Conservation (phyloP, 2,329 filamentous ascomycete species). For the Epichloe bromicola region DNA sequence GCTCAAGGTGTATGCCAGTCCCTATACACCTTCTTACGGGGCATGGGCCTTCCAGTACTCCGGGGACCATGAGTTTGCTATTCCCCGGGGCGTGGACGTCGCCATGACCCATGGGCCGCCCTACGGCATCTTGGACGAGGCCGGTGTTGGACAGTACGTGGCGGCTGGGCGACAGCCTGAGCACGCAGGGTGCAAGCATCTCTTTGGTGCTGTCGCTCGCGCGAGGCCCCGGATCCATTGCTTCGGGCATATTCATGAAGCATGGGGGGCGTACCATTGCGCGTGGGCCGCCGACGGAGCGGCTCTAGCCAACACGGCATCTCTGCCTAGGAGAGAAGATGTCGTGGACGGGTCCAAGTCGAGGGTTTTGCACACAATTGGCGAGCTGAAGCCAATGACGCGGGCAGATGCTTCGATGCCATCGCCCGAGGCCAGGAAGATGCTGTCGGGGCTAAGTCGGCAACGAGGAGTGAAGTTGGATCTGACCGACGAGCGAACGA, state of each 20-base stretch:
- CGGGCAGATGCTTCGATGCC: slow-evolving; percentile 5
- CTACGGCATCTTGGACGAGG: slow-evolving; percentile 33
- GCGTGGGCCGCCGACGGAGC: slow-evolving; percentile 29
- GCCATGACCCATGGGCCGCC: slow-evolving; percentile 45
- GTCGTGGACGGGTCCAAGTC: slow-evolving; percentile 31
- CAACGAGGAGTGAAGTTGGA: slow-evolving; percentile 25
- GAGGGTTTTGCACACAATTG: slow-evolving; percentile 19
- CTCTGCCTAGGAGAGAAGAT: not conserved
- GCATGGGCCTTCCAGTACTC: slow-evolving; percentile 39
- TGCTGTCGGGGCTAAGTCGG: slow-evolving; percentile 11
- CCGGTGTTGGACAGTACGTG: slow-evolving; percentile 5
- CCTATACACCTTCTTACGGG: slow-evolving; percentile 33
- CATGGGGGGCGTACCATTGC: slow-evolving; percentile 43
- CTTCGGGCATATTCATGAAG: slow-evolving; percentile 48
- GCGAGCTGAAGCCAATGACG: slow-evolving; percentile 12
- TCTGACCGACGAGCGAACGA: slow-evolving; percentile 19
- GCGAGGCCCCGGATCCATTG: slow-evolving; percentile 36
- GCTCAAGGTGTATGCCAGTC: slow-evolving; percentile 39
- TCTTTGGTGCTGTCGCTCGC: slow-evolving; percentile 31
- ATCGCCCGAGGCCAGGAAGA: slow-evolving; percentile 7
- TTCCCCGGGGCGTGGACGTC: slow-evolving; percentile 27
- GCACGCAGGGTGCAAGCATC: slow-evolving; percentile 27
- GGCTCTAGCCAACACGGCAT: slow-evolving; percentile 6
- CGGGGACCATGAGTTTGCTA: slow-evolving; percentile 24
- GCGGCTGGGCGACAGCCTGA: slow-evolving; percentile 2